A percentile compares a stretch with the other conserved stretches of the same genome.
These are phyloP conservation scores for Pseudonitzschia delicatissima DNA, from an alignment of 108 stramenopile genomes.

Conservation along the genomic window DNA sequence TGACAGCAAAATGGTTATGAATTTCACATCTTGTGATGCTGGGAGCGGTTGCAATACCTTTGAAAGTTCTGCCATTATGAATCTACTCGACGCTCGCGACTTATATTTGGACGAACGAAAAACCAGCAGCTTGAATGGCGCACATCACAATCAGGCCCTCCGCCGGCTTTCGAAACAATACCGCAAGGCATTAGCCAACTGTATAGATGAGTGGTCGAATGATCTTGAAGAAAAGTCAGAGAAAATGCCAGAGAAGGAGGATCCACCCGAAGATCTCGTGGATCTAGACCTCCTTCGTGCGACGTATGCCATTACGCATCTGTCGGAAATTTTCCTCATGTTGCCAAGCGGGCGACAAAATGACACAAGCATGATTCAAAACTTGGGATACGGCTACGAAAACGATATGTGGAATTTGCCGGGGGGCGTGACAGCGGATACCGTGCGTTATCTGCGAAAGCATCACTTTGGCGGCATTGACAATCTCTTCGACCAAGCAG, in stretches of 20 bases:
- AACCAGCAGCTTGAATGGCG: neutral
- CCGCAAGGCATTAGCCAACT: constrained; percentile 49
- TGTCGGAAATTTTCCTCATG: constrained; percentile 65
- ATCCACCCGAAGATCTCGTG: constrained; percentile 7
- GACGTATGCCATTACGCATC: constrained; percentile 52
- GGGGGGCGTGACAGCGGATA: constrained; percentile 74
- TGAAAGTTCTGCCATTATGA: constrained; percentile 64
- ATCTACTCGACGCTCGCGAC: constrained; percentile 56
- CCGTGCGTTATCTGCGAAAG: constrained; percentile 66
- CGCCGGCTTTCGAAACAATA: constrained; percentile 39
- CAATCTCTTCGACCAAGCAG: constrained; percentile 5
- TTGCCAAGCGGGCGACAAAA: constrained; percentile 13
- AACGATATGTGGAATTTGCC: constrained; percentile 29
- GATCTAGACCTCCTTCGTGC: constrained; percentile 53
- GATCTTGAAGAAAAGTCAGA: constrained; percentile 5
- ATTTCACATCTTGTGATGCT: constrained; percentile 28
- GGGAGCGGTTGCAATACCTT: constrained; percentile 59
- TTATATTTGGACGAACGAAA: constrained; percentile 23
- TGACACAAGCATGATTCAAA: neutral
- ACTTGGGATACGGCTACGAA: constrained; percentile 13
- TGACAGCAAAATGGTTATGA: constrained; percentile 7
- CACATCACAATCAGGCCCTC: neutral
- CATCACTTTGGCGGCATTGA: constrained; percentile 24
- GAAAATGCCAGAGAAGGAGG: constrained; percentile 11
- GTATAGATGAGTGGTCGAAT: constrained; percentile 44